Evolutionary conservation across 345 rosid species (phyloP), one percentile per base, ranked within the genome.

Genomic region (Heritiera fomes): DNA sequence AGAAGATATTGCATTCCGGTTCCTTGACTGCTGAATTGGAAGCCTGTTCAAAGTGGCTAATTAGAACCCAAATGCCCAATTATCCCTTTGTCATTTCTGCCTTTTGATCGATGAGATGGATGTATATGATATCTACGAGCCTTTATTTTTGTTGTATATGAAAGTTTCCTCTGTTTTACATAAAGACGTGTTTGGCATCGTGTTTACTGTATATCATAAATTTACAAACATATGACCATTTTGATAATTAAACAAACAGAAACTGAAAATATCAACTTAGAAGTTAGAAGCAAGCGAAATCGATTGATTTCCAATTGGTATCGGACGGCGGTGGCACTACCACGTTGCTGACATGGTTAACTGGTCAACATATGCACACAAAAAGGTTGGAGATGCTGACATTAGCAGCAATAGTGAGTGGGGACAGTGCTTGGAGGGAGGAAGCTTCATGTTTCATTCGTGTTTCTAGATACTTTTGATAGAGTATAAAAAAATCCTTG

Each of bases 361-460:
- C 41, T 10, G 18, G 66, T 62, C 41, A 5, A 30, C 41, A 34
- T 1, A 32, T 63, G 13, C 7, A 18, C 64, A 64, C 20, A 30
- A 34, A 50, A 34, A 32, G 61, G 28, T 34, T 71, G 17, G 23
- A 52, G 58, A 71, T 32, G 75, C 61, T 17, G 75, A 71, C 46
- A 52, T 5, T 32, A 32, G 52, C 61, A 32, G 58, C 59, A 30
- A 30, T 62, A 41, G 17, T 11, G 66, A 30, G 41, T 62, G 41
- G 66, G 66, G 40, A 12, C 68, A 30, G 2, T 12, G 38, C 8
- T 62, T 30, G 66, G 17, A 11, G 45, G n/a, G 20, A 64, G 68
- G 68, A 64, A 64, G 68, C 68, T 71, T 52, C 75, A 50, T 32
- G 32, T 71, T 50, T 50, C 60, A 50, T 34, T 14, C 4, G 43